Percentiles rank a stretch among this genome's conserved stretches.
These are phyloP conservation scores for Barnettozyma botsteinii DNA, from an alignment of 805 yeast genomes.

Conservation along the genomic window DNA sequence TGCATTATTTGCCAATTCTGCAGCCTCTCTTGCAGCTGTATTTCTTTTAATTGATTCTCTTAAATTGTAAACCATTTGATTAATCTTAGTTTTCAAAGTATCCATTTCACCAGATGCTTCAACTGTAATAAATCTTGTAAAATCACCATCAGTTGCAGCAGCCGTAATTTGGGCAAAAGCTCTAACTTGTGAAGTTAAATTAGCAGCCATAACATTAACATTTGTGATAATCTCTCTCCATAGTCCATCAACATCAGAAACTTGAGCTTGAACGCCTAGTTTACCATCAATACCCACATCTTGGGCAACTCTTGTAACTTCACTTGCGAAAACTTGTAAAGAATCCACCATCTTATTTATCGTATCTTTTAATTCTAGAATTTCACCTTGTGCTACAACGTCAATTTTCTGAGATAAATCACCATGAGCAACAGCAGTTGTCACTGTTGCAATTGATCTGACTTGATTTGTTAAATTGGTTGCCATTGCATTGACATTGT, in stretches of 20 bases:
- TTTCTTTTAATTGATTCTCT: slow-evolving; percentile 87
- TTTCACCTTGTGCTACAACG: slow-evolving; percentile 88
- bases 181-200: slow-evolving; percentile 84
- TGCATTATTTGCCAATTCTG: slow-evolving; percentile 83
- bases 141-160: slow-evolving; percentile 93
- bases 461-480: slow-evolving; percentile 89
- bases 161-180: slow-evolving; percentile 92
- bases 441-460: slow-evolving; percentile 86
- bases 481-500: slow-evolving; percentile 91
- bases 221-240: slow-evolving; percentile 91
- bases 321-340: slow-evolving; percentile 78
- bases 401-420: slow-evolving; percentile 84
- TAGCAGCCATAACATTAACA: slow-evolving; percentile 89
- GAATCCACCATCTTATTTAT: slow-evolving; percentile 92
- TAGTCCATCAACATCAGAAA: slow-evolving; percentile 81
- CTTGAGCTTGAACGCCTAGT: slow-evolving; percentile 88
- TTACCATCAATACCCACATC: slow-evolving; percentile 93
- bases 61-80: slow-evolving; percentile 80
- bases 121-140: slow-evolving; percentile 82
- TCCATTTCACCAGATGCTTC: slow-evolving; percentile 91
- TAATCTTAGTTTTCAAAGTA: slow-evolving; percentile 43
- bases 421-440: slow-evolving; percentile 94
- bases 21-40: slow-evolving; percentile 91
- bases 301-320: slow-evolving; percentile 83
- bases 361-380: slow-evolving; percentile 75